A percentile compares a stretch with the other conserved stretches of the same genome.
Conservation (phyloP, 2,329 filamentous ascomycete genomes). For the Aureobasidium sp. region DNA sequence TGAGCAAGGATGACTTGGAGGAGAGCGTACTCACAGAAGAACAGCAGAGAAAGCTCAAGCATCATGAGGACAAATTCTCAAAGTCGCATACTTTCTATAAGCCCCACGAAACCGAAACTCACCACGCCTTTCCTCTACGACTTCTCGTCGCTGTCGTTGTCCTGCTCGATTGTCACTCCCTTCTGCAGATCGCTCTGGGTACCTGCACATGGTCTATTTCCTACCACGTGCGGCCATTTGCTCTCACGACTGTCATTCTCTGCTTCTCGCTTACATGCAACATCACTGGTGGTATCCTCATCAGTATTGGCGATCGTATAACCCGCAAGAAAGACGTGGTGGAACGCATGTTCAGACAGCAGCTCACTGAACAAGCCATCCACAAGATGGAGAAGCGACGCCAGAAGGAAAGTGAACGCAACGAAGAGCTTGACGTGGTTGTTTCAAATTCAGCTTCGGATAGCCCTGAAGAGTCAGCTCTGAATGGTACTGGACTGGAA, state of each 20-base stretch:
- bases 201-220: conserved; percentile 72
- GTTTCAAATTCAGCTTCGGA: not conserved
- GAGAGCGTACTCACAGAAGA: conserved; percentile 56
- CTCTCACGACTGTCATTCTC: conserved; percentile 73
- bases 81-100: conserved; percentile 87
- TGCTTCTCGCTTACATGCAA: conserved; percentile 73
- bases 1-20: conserved; percentile 44
- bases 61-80: conserved; percentile 73
- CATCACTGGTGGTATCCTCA: conserved; percentile 67
- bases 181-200: conserved; percentile 73
- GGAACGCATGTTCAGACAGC: conserved; percentile 67
- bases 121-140: conserved; percentile 68
- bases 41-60: conserved; percentile 63
- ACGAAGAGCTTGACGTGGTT: conserved; percentile 9
- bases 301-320: conserved; percentile 66
- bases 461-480: not conserved
- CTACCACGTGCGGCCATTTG: conserved; percentile 61
- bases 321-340: conserved; percentile 83
- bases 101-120: conserved; percentile 76
- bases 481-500: not conserved
- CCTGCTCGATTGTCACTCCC: conserved; percentile 70
- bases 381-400: conserved; percentile 44
- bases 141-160: conserved; percentile 72
- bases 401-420: conserved; percentile 12
- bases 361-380: conserved; percentile 62